Percentiles rank a stretch among this genome's conserved stretches.
phyloP scores from a whole-genome alignment of 257 asterid genomes.

The Solanum dulcamara region DNA sequence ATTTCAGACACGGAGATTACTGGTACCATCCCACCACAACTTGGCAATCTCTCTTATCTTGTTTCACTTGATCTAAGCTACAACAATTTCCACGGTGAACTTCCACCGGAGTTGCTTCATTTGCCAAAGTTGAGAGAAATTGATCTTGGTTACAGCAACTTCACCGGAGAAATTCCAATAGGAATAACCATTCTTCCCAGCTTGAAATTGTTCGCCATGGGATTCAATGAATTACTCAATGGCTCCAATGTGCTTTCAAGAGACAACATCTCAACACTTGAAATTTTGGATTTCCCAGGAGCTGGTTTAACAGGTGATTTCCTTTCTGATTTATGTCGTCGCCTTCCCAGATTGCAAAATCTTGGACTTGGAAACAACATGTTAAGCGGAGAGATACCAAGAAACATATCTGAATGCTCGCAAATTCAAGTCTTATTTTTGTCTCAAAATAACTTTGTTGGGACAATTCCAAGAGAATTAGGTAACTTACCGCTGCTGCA shows the following conservation, averaged over 20 bases:
- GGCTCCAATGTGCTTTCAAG: neutral
- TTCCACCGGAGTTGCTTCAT: conserved; percentile 7
- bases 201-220: neutral
- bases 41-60: conserved; percentile 31
- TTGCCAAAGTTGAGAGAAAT: neutral
- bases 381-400: neutral
- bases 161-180: neutral
- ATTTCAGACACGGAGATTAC: conserved; percentile 10
- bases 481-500: neutral
- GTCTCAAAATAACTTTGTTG: neutral
- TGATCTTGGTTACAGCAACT: neutral
- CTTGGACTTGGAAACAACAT: neutral
- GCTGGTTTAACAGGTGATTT: neutral
- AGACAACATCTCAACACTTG: neutral
- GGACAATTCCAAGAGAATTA: neutral
- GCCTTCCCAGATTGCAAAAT: neutral
- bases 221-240: neutral
- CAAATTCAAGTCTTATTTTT: neutral
- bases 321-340: neutral
- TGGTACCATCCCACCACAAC: conserved; percentile 13
- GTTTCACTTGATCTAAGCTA: conserved; percentile 8
- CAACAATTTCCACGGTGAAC: conserved; percentile 9
- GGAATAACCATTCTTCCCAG: neutral
- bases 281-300: neutral
- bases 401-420: neutral